phyloP scores from a whole-genome alignment of 1,139 yeast genomes.

The Sporopachydermia cereana region DNA sequence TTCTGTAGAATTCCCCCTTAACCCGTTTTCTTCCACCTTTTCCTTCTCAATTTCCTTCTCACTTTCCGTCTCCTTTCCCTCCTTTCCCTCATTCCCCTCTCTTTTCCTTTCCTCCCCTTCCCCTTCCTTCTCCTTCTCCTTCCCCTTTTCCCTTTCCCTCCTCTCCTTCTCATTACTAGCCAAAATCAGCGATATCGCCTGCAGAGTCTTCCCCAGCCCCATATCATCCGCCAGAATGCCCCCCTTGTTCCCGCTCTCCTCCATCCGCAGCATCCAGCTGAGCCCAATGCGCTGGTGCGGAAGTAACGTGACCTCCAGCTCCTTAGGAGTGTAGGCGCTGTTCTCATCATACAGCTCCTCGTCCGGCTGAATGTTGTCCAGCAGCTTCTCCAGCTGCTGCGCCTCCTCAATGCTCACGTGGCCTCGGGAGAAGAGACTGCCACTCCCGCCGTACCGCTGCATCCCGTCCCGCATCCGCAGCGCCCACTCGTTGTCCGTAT shows the following conservation, averaged over 20 bases:
- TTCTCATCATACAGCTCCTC: constrained; percentile 35
- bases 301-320: constrained; percentile 49
- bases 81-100: neutral
- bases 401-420: constrained; percentile 29
- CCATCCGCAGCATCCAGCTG: constrained; percentile 68
- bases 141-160: constrained; percentile 12
- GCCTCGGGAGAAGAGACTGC: constrained; percentile 7
- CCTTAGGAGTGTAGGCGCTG: constrained; percentile 58
- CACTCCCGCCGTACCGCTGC: constrained; percentile 10
- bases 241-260: constrained; percentile 39
- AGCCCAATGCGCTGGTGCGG: constrained; percentile 84
- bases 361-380: constrained; percentile 56
- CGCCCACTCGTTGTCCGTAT: neutral
- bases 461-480: neutral
- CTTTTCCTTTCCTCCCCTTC: constrained; percentile 1
- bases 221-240: constrained; percentile 88
- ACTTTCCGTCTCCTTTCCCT: neutral
- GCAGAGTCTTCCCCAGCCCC: constrained; percentile 92
- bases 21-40: neutral
- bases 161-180: constrained; percentile 32
- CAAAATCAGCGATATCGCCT: constrained; percentile 59
- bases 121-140: constrained; percentile 8
- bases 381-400: constrained; percentile 38
- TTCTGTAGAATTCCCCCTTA: neutral
- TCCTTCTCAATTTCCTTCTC: neutral